phyloP scores from a whole-genome alignment of 192 early-diverging fungal genomes.

The Glomus cerebriforme region DNA sequence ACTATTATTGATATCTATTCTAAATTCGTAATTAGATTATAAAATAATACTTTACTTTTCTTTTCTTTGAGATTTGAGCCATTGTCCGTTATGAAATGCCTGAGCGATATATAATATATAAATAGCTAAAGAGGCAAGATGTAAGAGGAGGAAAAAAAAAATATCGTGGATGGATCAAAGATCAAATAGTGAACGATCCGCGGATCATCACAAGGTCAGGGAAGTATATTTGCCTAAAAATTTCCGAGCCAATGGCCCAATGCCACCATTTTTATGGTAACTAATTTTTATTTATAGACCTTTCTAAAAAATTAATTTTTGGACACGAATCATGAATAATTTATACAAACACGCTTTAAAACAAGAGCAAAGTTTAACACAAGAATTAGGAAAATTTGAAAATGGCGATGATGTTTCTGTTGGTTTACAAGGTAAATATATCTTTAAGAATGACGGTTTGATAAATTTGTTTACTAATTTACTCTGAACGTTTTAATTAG shows the following conservation, averaged over 20 bases:
- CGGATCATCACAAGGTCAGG: too few relatives aligned
- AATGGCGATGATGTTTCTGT: slow-evolving; percentile 56
- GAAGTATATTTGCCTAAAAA: too few relatives aligned
- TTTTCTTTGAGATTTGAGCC: slow-evolving; percentile 73
- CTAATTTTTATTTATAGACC: too few relatives aligned
- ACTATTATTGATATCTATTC: not conserved
- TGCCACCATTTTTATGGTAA: too few relatives aligned
- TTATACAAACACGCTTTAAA: slow-evolving; percentile 61
- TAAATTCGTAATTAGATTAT: not conserved
- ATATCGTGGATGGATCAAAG: too few relatives aligned
- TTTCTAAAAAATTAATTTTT: too few relatives aligned
- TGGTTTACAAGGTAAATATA: slow-evolving; percentile 56
- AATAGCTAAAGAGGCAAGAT: not conserved
- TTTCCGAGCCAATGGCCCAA: too few relatives aligned
- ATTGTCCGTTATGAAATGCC: slow-evolving; percentile 27
- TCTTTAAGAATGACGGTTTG: too few relatives aligned
- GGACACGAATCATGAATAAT: slow-evolving; percentile 49
- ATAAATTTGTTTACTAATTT: too few relatives aligned
- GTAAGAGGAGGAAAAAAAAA: not conserved
- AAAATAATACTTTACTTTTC: slow-evolving; percentile 56
- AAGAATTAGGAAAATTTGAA: slow-evolving; percentile 56
- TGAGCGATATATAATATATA: not conserved
- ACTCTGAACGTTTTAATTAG: slow-evolving; percentile 34
- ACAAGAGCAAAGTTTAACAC: slow-evolving; percentile 53
- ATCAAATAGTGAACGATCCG: too few relatives aligned